Conservation (phyloP, 352 stramenopile species). For the Pythium brassicae region DNA sequence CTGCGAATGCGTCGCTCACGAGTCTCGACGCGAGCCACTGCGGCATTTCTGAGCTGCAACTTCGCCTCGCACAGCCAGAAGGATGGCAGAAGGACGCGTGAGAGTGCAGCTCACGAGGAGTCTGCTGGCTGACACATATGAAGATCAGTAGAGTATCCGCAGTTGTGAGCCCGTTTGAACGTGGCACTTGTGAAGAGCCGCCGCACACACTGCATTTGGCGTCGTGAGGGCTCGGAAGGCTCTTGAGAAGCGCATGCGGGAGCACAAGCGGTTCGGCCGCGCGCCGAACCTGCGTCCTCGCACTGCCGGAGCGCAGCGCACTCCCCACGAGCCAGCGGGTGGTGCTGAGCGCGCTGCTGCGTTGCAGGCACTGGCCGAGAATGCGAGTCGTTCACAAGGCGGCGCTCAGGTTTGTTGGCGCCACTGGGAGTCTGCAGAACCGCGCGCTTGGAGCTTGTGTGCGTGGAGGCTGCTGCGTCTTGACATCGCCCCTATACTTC, state of each 20-base stretch:
- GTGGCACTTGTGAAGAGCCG: too few species aligned
- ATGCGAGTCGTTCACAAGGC: not conserved
- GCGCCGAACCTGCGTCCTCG: constrained; percentile 46
- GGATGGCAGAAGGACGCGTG: too few species aligned
- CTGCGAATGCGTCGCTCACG: constrained; percentile 34
- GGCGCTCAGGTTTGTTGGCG: not conserved
- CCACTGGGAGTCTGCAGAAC: not conserved
- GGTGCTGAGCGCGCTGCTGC: not conserved
- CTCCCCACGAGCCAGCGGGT: not conserved
- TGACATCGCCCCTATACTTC: not conserved
- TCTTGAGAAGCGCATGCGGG: constrained; percentile 18
- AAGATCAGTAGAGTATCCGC: too few species aligned
- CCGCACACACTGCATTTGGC: too few species aligned
- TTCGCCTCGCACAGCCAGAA: not conserved
- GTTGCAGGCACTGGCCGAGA: not conserved
- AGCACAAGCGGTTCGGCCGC: constrained; percentile 47
- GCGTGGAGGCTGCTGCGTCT: not conserved
- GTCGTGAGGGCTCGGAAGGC: too few species aligned
- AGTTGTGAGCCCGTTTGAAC: too few species aligned
- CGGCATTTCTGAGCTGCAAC: constrained; percentile 14
- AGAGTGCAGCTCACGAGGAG: too few species aligned
- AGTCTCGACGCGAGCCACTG: constrained; percentile 26
- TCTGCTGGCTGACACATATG: too few species aligned
- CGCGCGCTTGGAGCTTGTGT: not conserved
- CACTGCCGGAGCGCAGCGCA: constrained; percentile 23